These are phyloP conservation scores for Crucihimalaya himalaica DNA, from an alignment of 345 rosid species.

Conservation along the genomic window DNA sequence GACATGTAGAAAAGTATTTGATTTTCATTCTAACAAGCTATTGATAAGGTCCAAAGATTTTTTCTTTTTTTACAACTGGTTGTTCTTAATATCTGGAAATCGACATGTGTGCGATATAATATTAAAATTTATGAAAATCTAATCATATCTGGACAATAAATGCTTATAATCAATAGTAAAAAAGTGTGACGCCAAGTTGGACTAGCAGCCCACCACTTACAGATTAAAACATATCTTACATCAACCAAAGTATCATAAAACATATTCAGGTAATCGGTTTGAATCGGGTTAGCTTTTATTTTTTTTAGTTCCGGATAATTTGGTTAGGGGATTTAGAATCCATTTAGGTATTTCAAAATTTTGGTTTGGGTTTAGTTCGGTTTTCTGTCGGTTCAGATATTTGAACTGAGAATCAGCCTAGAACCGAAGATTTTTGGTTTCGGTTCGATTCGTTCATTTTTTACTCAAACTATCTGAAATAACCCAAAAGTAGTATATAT, in stretches of 20 bases:
- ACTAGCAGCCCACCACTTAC: conserved; percentile 14
- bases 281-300: too few species aligned
- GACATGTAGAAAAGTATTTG: conserved; percentile 28
- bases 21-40: conserved; percentile 24
- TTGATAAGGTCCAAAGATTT: conserved; percentile 26
- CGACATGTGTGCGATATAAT: conserved; percentile 1
- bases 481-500: too few species aligned
- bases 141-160: conserved; percentile 1
- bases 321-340: too few species aligned
- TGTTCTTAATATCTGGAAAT: conserved; percentile 7
- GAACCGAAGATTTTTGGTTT: too few species aligned
- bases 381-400: too few species aligned
- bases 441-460: too few species aligned
- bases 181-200: conserved; percentile 19
- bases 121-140: not conserved
- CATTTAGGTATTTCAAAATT: too few species aligned
- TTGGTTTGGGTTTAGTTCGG: too few species aligned
- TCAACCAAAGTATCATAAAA: not conserved
- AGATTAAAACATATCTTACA: conserved; percentile 12
- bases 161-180: not conserved
- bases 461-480: too few species aligned
- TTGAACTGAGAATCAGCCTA: too few species aligned
- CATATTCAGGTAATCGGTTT: too few species aligned
- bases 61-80: conserved; percentile 4
- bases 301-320: too few species aligned